Base-by-base conservation (phyloP, 1,284 basidiomycete species). In the Ustilago nuda region DNA sequence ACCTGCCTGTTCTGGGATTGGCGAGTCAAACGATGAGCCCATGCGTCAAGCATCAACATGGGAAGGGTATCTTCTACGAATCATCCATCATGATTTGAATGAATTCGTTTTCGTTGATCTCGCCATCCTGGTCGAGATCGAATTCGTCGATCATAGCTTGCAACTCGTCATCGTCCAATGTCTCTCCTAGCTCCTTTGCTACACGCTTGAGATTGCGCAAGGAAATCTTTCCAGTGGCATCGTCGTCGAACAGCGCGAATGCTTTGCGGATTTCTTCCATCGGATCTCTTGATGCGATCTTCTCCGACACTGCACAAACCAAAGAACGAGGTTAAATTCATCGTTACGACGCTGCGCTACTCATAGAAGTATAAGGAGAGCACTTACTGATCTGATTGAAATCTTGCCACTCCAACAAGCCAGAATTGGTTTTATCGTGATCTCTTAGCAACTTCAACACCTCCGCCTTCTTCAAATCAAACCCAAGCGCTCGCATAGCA, bases 61-160 rank as follows among this genome's bases (percentile, higher is more conserved):
- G 39, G 17, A 48, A 48, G 39, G 23, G 48, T 50, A 50, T 50
- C 48, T 23, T 50, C 23, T 30, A 50, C 43, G 82, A 71, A 61
- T 97, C 95, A 87, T 98, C 95, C 57, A 94, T 93, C 95, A 98
- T 96, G 86, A 98, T 98, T 53, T 93, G 92, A 78, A 94, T 91
- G 87, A 96, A 95, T 88, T 96, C 94, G 85, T 93, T 91, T 85
- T 95, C 93, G 86, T 92, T 95, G 86, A 99, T 99, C 88, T 96
- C 95, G 27, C 95, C 95, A 82, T 99, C 96, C 86, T 96, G 93
- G 88, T 99, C 96, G 41, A 99, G 90, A 87, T 99, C 96, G 84
- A 99, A 99, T 88, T 99, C 97, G 84, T 99, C 97, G 83, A 99
- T 99, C 96, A 99, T 99, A 23, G 96, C 97, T 91, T 98, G 94